These are phyloP conservation scores for Bruguiera gymnorhiza DNA, from an alignment of 345 rosid genomes.

Conservation along the genomic window DNA sequence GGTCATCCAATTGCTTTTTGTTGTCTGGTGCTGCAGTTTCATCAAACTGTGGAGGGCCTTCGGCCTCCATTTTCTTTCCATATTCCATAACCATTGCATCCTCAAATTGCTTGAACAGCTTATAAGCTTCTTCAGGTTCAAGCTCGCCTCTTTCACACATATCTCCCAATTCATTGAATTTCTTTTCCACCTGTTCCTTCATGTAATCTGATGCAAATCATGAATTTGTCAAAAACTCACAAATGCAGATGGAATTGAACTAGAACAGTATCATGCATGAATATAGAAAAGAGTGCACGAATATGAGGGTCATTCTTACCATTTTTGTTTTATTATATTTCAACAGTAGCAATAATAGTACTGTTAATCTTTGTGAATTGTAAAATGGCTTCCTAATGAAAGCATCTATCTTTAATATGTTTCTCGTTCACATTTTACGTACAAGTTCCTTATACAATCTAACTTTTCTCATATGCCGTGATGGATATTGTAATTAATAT, in stretches of 20 bases:
- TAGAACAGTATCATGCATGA: conserved; percentile 4
- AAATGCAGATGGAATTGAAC: conserved; percentile 2
- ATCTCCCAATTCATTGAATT: conserved; percentile 77
- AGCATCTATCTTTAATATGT: too few relatives aligned
- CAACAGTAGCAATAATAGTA: too few relatives aligned
- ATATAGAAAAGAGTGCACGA: neutral
- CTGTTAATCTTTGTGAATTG: too few relatives aligned
- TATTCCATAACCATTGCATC: conserved; percentile 79
- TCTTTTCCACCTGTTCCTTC: conserved; percentile 75
- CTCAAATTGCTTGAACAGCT: conserved; percentile 76
- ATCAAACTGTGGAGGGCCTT: conserved; percentile 58
- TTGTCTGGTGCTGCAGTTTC: conserved; percentile 44
- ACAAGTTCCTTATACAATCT: too few relatives aligned
- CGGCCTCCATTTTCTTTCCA: conserved; percentile 57
- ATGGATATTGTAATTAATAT: too few relatives aligned
- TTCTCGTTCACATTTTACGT: too few relatives aligned
- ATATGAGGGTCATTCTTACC: too few relatives aligned
- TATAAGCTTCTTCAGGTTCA: conserved; percentile 76
- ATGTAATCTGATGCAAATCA: conserved; percentile 54
- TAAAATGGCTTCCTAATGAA: too few relatives aligned
- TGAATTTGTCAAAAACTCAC: conserved; percentile 4
- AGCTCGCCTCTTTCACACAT: conserved; percentile 80
- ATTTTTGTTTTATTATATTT: too few relatives aligned
- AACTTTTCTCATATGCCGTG: too few relatives aligned
- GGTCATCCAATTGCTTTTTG: conserved; percentile 61